These are phyloP conservation scores for Scolecobasidium constrictum DNA, from an alignment of 2,329 filamentous ascomycete genomes.

Conservation along the genomic window DNA sequence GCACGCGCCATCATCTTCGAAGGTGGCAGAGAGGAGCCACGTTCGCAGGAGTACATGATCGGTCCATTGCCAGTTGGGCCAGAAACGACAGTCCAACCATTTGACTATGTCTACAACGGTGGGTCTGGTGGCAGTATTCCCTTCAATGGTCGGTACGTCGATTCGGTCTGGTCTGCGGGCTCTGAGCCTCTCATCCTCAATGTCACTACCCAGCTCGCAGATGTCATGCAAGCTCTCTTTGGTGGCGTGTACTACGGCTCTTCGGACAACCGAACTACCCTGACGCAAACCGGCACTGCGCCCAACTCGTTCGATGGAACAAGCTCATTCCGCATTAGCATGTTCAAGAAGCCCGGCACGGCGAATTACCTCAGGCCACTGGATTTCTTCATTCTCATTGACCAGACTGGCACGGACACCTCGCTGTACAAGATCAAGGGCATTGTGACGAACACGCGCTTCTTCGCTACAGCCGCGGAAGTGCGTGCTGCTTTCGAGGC, in stretches of 20 bases:
- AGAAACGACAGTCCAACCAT: constrained; percentile 17
- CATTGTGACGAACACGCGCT: constrained; percentile 30
- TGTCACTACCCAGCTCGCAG: constrained; percentile 27
- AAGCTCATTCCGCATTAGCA: constrained; percentile 29
- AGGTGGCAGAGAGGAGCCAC: constrained; percentile 29
- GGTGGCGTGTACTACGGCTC: constrained; percentile 15
- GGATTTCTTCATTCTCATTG: constrained; percentile 35
- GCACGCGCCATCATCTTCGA: constrained; percentile 37
- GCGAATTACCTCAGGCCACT: constrained; percentile 32
- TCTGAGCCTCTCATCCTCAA: constrained; percentile 10
- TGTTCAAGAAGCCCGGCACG: constrained; percentile 32
- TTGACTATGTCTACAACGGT: constrained; percentile 8
- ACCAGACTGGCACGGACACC: constrained; percentile 33
- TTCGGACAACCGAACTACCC: neutral
- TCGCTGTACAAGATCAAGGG: constrained; percentile 32
- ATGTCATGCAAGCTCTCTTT: constrained; percentile 32
- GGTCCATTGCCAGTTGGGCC: constrained; percentile 35
- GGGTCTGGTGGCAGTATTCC: neutral
- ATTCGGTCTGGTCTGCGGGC: neutral
- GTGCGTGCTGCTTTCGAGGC: constrained; percentile 28
- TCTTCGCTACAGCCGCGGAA: constrained; percentile 24
- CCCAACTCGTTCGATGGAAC: constrained; percentile 9
- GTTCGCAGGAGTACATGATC: constrained; percentile 38
- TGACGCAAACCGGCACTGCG: neutral
- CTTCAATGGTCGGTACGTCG: neutral